Conservation (phyloP, 371 early-diverging fungal species). For the Mucor saturninus region DNA sequence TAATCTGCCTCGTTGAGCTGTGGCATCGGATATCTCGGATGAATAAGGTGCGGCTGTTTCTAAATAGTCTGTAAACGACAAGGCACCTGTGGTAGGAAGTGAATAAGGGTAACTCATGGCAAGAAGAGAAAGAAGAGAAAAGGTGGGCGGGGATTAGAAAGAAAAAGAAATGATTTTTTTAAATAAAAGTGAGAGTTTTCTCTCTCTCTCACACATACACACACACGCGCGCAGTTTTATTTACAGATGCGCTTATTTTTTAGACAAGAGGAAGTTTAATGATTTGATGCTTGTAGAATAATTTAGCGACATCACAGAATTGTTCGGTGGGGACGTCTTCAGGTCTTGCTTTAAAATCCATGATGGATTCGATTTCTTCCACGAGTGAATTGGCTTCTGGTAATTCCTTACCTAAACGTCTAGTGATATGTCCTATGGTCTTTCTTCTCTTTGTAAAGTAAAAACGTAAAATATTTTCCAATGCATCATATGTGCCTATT, state of each 20-base stretch:
- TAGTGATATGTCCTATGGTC: constrained; percentile 69
- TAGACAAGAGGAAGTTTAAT: constrained; percentile 12
- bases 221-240: background rate
- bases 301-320: constrained; percentile 56
- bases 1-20: constrained; percentile 64
- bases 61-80: constrained; percentile 64
- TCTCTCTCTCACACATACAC: background rate
- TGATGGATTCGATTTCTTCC: constrained; percentile 46
- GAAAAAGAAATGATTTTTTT: constrained; percentile 1
- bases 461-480: constrained; percentile 71
- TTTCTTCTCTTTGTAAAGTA: constrained; percentile 78
- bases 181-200: background rate
- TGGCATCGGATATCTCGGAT: constrained; percentile 63
- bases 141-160: background rate
- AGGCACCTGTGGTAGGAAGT: constrained; percentile 64
- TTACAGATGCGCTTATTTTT: background rate
- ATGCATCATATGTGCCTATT: constrained; percentile 28
- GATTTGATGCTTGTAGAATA: constrained; percentile 40
- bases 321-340: constrained; percentile 63
- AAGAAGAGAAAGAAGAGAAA: constrained; percentile 1
- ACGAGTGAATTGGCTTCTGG: constrained; percentile 30
- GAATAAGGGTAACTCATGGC: constrained; percentile 63
- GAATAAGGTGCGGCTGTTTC: constrained; percentile 47
- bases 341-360: constrained; percentile 63
- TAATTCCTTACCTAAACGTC: constrained; percentile 42